Base-by-base conservation (phyloP, 805 yeast species). In the Lachancea meyersii region DNA sequence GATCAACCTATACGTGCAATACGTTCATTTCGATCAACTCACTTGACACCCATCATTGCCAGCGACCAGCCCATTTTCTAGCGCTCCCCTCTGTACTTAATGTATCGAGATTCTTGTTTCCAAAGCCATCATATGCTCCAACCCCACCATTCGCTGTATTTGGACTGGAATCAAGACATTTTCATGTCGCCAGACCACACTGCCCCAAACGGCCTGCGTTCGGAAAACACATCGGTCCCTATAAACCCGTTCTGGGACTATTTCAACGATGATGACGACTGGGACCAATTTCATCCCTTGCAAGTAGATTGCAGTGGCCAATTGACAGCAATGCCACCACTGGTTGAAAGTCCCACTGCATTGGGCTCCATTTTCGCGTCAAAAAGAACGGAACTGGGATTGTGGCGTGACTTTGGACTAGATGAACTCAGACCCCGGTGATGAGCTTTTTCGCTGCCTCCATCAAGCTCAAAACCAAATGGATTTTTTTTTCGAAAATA, bases 211-310 rank as follows among this genome's bases (percentile, higher is more conserved):
- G 45, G 39, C 28, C 31, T 37, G 31, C 44, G 42, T 20, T 34
- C 43, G 24, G 48, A 46, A 31, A 38, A 39, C 31, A 33, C 43
- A 28, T 43, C 47, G n/a, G 35, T 42, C 20, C 43, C 42, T 31
- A 43, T 38, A 5, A 49, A 50, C 35, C 52, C 49, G 14, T 60
- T 52, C 37, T 60, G 65, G 65, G 63, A 58, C 32, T 51, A 48
- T 31, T 60, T 58, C 33, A 57, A 58, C 36, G 63, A 57, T 28
- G 63, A 59, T 38, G 63, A 57, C 8, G 57, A 54, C 38, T 59
- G 63, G 61, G 51, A 52, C 32, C 44, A 54, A 1, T 60, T 60
- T 38, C 53, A 53, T 31, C 45, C 48, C 10, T 41, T 48, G 22
- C 49, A 52, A 32, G 40, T 51, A 23, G 61, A 57, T 33, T 48